Evolutionary conservation across 1,139 yeast species (phyloP), one percentile per base, ranked within the genome.

Genomic region (Candida mesenterica): DNA sequence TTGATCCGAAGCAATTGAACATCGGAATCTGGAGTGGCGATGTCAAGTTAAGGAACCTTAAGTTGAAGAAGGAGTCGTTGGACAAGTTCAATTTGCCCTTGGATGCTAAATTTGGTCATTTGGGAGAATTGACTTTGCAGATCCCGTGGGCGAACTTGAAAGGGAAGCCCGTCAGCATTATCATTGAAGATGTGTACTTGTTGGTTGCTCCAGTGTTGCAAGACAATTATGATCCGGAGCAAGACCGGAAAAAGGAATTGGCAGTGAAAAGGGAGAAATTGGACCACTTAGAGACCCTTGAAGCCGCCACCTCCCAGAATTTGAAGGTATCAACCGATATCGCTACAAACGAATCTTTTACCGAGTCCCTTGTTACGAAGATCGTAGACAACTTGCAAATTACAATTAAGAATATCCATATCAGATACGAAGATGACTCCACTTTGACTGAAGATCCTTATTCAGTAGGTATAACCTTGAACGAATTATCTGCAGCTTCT

Each of bases 1-100:
- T 92, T 55, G 98, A 94, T 61, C 90, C 97, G 10, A 86, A 86
- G 47, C 97, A 90, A 54, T 66, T 92, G 53, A 89, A 92, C 51
- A 90, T 92, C 39, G 98, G 97, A 2, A 90, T 94, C 28, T 90
- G 98, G 96, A 80, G 92, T 51, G 99, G 99, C 20, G 97, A 92
- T 68, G 98, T 90, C 31, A 88, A 87, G 55, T 68, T 94, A 35
- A 73, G 73, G 44, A 81, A 90, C 55, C 70, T 94, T 44, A 75
- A 83, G 43, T 68, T 94, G 40, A 87, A 87, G 60, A 76, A 79
- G 42, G 90, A 82, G 59, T 90, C 97, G 6, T 68, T 94, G 31
- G 98, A 92, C 57, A 77, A 84, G 51, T 74, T 92, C 47, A 79
- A 84, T 45, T 65, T 94, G 31, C 98, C 98, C 1, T 65, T 92